phyloP scores from a whole-genome alignment of 257 asterid genomes.

The Datura wrightii region DNA sequence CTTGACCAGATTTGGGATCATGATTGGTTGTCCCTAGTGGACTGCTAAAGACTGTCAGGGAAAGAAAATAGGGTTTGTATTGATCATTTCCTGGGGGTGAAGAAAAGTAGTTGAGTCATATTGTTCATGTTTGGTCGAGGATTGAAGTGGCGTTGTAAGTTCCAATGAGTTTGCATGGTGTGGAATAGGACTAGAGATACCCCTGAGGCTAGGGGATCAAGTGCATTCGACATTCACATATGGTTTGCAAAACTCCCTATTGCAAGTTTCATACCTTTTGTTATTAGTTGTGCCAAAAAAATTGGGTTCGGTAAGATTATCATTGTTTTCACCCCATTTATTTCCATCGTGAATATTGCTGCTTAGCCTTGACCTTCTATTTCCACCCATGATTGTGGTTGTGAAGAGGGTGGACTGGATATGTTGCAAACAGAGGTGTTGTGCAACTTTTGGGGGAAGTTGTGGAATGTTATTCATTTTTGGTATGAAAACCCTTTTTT shows the following conservation, averaged over 20 bases:
- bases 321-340: not conserved
- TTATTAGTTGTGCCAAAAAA: not conserved
- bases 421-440: too few species aligned
- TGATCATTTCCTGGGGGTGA: too few species aligned
- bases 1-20: too few species aligned
- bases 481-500: too few species aligned
- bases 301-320: not conserved
- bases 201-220: not conserved
- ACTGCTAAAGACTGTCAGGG: too few species aligned
- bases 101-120: too few species aligned
- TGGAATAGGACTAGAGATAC: not conserved
- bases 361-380: rapidly evolving
- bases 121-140: too few species aligned
- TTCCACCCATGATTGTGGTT: not conserved
- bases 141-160: not conserved
- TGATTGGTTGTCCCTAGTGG: too few species aligned
- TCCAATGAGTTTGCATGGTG: not conserved
- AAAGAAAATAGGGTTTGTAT: too few species aligned
- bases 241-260: not conserved
- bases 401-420: not conserved
- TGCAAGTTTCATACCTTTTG: not conserved
- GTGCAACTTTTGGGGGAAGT: not conserved
- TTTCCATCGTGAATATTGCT: not conserved
- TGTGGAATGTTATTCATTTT: too few species aligned
- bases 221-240: not conserved